A percentile compares a stretch with the other conserved stretches of the same genome.
phyloP scores from a whole-genome alignment of 2,329 filamentous ascomycete genomes.

The Calonectria hongkongensis region DNA sequence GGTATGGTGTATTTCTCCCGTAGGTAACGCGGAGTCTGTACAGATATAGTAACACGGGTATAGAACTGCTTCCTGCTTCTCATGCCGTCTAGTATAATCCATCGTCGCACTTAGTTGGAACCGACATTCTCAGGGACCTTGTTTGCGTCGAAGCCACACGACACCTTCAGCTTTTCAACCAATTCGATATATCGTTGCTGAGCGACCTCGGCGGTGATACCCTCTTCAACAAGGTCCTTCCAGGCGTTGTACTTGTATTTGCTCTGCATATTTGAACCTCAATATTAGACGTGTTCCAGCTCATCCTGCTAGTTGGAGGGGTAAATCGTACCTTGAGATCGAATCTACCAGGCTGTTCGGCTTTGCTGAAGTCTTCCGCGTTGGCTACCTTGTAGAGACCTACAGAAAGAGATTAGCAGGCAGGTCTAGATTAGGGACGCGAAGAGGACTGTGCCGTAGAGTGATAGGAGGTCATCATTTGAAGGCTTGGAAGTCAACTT shows the following conservation, averaged over 20 bases:
- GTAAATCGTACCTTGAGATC: constrained; percentile 75
- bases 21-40: neutral
- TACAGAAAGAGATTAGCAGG: constrained; percentile 53
- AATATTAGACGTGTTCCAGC: constrained; percentile 14
- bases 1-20: constrained; percentile 37
- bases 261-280: constrained; percentile 68
- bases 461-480: constrained; percentile 79
- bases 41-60: constrained; percentile 6
- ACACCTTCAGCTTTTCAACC: constrained; percentile 82
- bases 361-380: constrained; percentile 74
- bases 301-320: neutral
- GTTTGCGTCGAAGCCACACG: constrained; percentile 80
- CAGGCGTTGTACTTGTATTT: constrained; percentile 89
- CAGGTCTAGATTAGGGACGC: neutral
- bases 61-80: constrained; percentile 38
- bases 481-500: constrained; percentile 80
- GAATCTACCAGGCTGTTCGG: constrained; percentile 79
- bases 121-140: constrained; percentile 77
- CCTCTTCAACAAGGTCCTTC: constrained; percentile 81
- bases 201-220: constrained; percentile 77
- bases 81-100: constrained; percentile 40
- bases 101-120: constrained; percentile 44
- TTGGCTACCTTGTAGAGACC: constrained; percentile 76
- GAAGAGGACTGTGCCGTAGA: constrained; percentile 70
- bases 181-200: constrained; percentile 85